Conservation (phyloP, 352 stramenopile genomes). For the Phytophthora chlamydospora region DNA sequence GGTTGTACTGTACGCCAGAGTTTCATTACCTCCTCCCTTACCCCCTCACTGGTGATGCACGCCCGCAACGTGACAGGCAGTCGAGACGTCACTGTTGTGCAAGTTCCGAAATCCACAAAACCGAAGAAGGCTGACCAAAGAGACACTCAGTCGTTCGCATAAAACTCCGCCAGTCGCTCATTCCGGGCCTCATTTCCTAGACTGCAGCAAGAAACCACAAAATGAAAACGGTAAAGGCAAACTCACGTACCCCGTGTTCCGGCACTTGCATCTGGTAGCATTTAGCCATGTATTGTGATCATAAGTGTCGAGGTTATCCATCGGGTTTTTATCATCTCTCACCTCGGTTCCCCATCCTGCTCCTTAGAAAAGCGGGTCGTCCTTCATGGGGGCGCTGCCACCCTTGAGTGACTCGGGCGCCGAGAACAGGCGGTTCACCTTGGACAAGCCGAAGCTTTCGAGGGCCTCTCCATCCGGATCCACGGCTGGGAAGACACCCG, state of each 20-base stretch:
- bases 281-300: constrained; percentile 21
- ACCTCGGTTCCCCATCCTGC: neutral
- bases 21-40: no score
- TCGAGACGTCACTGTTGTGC: no score
- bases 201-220: neutral
- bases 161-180: no score
- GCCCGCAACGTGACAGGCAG: no score
- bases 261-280: constrained; percentile 8
- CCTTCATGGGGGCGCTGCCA: constrained; percentile 79
- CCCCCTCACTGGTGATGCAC: no score
- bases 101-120: no score
- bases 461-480: constrained; percentile 68
- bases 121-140: no score
- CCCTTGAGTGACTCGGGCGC: constrained; percentile 77
- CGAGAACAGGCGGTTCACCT: constrained; percentile 69
- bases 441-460: constrained; percentile 56
- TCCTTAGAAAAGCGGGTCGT: constrained; percentile 79
- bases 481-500: constrained; percentile 73
- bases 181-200: no score
- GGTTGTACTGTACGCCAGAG: no score
- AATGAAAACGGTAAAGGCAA: neutral
- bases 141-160: no score
- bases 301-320: constrained; percentile 6
- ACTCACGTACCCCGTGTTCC: constrained; percentile 10
- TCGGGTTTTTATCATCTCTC: neutral